Evolutionary conservation across 805 yeast genomes (phyloP), one percentile per base, ranked within the genome.

Genomic region (Hermanozyma aechmeae): DNA sequence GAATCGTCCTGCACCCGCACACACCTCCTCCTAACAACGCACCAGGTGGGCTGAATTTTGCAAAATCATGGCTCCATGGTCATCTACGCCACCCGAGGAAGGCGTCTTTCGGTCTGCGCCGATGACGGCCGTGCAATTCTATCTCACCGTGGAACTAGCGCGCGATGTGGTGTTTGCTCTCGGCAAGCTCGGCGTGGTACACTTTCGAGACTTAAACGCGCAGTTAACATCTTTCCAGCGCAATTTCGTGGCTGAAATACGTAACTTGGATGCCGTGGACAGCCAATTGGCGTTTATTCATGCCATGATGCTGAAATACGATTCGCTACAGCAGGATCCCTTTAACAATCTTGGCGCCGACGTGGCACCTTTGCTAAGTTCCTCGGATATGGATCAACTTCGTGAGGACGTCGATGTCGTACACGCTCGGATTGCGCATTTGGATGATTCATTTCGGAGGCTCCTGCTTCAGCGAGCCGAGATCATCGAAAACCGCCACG

Each of bases 191-290:
- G 66, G 65, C 15, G 46, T 49, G 16, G 69, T 63, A 9, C 69
- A 63, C 39, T 63, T 62, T 38, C 45, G 68, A 23, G 69, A 62
- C 43, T 65, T 84, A 61, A 66, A 66, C 40, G 52, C 62, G 15
- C 54, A 51, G 31, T 42, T 64, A 28, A 61, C 68, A 12, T 53
- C 65, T 8, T 66, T 66, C 43, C 72, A 66, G 42, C 41, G 71
- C 21, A 60, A 69, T 3, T 66, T 64, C 31, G 55, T 66, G 15
- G 43, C 36, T 26, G 71, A 66, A 30, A 43, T 66, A 29, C 42
- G 70, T 25, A 37, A 38, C 12, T 46, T 62, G 17, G 71, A 65
- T 31, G 39, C 39, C 4, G 39, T 58, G 15, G 58, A 55, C 26
- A 27, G 48, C 10, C 53, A 61, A 26, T 43, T 63, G 22, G 36